A percentile compares a stretch with the other conserved stretches of the same genome.
Evolutionary conservation across 1,284 basidiomycete species (phyloP).

Genomic region (Psilocybe mexicana): DNA sequence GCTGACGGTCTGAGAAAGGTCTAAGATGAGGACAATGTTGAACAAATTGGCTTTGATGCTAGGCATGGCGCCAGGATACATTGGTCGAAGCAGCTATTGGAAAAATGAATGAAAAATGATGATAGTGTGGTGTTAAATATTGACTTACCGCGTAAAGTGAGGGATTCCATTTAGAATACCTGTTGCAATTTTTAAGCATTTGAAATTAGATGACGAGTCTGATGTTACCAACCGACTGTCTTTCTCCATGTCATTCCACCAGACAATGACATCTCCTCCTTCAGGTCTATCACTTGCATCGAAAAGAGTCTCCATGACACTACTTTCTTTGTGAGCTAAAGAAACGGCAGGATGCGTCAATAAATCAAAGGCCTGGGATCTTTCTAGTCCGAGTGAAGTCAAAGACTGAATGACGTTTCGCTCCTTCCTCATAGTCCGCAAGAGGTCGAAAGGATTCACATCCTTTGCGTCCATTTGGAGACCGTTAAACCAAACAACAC

Average conservation of each 20-base stretch:
- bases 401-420: slow-evolving; percentile 65
- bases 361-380: slow-evolving; percentile 68
- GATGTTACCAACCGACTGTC: slow-evolving; percentile 58
- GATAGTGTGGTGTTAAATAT: background rate
- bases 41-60: slow-evolving; percentile 73
- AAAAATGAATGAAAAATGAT: slow-evolving; percentile 2
- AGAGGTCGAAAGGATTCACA: slow-evolving; percentile 69
- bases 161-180: slow-evolving; percentile 56
- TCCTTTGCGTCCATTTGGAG: slow-evolving; percentile 61
- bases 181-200: slow-evolving; percentile 18
- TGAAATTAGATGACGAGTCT: background rate
- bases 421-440: slow-evolving; percentile 76
- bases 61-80: slow-evolving; percentile 79
- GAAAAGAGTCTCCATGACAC: slow-evolving; percentile 73
- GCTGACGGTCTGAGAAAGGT: slow-evolving; percentile 65
- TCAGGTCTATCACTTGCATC: slow-evolving; percentile 89
- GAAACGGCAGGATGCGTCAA: slow-evolving; percentile 65
- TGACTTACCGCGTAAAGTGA: slow-evolving; percentile 49
- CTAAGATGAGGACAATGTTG: slow-evolving; percentile 79
- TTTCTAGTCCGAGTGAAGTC: slow-evolving; percentile 59
- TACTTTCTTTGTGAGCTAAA: slow-evolving; percentile 47
- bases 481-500: slow-evolving; percentile 81
- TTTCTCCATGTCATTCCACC: slow-evolving; percentile 90
- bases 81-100: slow-evolving; percentile 64
- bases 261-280: slow-evolving; percentile 73